phyloP scores from a whole-genome alignment of 192 early-diverging fungal species.

The Coemansia umbellata region DNA sequence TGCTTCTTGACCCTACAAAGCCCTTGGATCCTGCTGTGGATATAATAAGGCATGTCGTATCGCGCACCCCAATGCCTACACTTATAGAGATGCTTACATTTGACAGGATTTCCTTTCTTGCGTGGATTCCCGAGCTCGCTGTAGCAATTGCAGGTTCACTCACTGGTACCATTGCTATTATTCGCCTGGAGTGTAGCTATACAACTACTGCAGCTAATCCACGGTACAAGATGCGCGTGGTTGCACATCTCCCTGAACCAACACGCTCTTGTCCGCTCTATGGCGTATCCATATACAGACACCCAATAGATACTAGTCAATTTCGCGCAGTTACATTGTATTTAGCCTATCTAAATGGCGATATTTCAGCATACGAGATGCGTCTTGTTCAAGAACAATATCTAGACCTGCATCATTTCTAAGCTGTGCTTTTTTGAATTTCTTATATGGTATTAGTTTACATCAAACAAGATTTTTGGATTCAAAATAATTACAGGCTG shows the following conservation, averaged over 20 bases:
- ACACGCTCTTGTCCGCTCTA: conserved; percentile 19
- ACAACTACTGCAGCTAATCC: not conserved
- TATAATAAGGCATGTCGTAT: conserved; percentile 11
- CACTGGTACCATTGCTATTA: conserved; percentile 21
- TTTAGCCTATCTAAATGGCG: conserved; percentile 21
- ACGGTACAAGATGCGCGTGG: conserved; percentile 6
- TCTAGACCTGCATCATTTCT: too few species aligned
- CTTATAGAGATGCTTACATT: conserved; percentile 10
- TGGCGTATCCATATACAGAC: conserved; percentile 24
- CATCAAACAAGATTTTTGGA: too few species aligned
- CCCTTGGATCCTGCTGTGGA: conserved; percentile 17
- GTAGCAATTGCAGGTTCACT: conserved; percentile 25
- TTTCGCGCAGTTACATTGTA: conserved; percentile 10
- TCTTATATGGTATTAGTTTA: too few species aligned
- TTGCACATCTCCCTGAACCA: conserved; percentile 15
- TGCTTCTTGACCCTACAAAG: conserved; percentile 29
- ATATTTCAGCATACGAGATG: conserved; percentile 28
- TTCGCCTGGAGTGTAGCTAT: conserved; percentile 2
- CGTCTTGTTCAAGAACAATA: too few species aligned
- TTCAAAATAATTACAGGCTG: too few species aligned
- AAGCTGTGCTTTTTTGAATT: too few species aligned
- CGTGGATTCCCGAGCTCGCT: conserved; percentile 39
- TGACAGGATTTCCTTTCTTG: conserved; percentile 43
- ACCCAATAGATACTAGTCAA: conserved; percentile 7
- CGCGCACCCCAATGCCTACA: conserved; percentile 7